Conservation (phyloP, 2,329 filamentous ascomycete genomes). For the Botrytis paeoniae region DNA sequence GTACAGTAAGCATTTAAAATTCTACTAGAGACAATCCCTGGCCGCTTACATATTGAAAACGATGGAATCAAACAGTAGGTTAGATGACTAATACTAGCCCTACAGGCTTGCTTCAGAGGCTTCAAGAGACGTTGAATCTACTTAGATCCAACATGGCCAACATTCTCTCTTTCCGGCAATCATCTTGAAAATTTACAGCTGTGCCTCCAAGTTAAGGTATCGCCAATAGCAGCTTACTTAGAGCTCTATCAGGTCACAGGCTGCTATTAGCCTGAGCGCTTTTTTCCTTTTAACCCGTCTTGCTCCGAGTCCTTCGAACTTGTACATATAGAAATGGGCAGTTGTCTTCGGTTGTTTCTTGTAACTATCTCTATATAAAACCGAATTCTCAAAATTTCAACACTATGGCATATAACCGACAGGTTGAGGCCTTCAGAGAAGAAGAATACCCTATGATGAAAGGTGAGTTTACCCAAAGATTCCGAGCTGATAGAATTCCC, state of each 20-base stretch:
- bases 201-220: neutral
- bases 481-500: constrained; percentile 12
- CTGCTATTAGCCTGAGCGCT: constrained; percentile 19
- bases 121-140: constrained; percentile 7
- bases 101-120: neutral
- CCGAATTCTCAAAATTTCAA: neutral
- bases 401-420: constrained; percentile 50
- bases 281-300: constrained; percentile 8
- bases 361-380: neutral
- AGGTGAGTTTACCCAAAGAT: constrained; percentile 44
- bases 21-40: constrained; percentile 1
- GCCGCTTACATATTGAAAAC: constrained; percentile 17
- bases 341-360: neutral
- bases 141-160: constrained; percentile 7
- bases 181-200: constrained; percentile 4
- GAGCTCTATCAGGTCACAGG: constrained; percentile 5
- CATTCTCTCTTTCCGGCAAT: constrained; percentile 9
- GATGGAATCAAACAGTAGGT: constrained; percentile 8
- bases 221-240: constrained; percentile 4
- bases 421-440: constrained; percentile 55
- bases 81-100: constrained; percentile 15
- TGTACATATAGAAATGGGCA: constrained; percentile 14
- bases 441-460: constrained; percentile 65
- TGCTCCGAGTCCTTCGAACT: neutral
- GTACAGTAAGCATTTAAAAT: constrained; percentile 17